Evolutionary conservation across 768 basidiomycete species (phyloP), one percentile per base, ranked within the genome.

Genomic region (Leccinellum rugosiceps): DNA sequence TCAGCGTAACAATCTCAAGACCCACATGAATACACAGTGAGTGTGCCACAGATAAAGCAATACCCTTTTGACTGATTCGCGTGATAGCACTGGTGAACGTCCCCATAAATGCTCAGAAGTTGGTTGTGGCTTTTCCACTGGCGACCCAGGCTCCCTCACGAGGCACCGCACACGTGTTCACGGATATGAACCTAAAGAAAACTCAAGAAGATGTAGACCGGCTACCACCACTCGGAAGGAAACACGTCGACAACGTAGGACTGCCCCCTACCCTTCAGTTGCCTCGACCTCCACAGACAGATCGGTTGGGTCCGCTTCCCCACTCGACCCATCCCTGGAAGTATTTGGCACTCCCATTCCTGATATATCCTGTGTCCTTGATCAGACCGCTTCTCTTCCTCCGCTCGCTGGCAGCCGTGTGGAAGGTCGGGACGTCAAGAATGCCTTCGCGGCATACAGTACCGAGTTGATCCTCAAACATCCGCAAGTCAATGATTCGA

Each of bases 1-100:
- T 1, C 74, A 74, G n/a, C 53, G 46, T 3, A 68, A 67, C 0
- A 74, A 73, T 30, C 19, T 74, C 1, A n/a, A 38, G 0, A 68
- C 64, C 0, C 74, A 74, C 25, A 15, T 65, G 15, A 68, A 68
- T 8, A 64, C 51, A 3, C 74, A 75, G 73, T 74, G 50, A 58
- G 73, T 70, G 17, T 23, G 1, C 19, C n/a, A 50, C 34, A 10
- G 21, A 45, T 31, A 17, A 21, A 15, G 13, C 0, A 21, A 26
- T 15, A 21, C n/a, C 19, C 3, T 2, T 23, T 8, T 23, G 3
- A 5, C 60, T 71, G 6, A 65, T 13, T 10, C 5, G 17, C 35
- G 7, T 51, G 7, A 38, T 28, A 71, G 69, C 31, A 48, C 59
- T 3, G 26, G 58, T 11, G 25, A 52, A 23, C 56, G 58, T 6